phyloP scores from a whole-genome alignment of 2,329 filamentous ascomycete genomes.

The Incumbomyces delicatus region DNA sequence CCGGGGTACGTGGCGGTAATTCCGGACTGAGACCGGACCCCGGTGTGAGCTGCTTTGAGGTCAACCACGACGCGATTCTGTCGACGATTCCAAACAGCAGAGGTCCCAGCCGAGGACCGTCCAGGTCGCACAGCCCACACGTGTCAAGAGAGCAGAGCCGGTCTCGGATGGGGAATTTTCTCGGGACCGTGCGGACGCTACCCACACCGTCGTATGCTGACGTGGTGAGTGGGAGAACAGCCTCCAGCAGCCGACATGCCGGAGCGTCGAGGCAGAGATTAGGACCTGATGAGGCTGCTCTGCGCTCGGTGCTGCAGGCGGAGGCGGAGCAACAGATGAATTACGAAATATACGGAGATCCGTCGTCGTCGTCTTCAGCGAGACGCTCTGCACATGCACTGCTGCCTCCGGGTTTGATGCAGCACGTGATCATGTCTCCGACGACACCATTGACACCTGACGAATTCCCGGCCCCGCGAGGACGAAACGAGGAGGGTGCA shows the following conservation, averaged over 20 bases:
- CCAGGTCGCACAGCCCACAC: conserved; percentile 19
- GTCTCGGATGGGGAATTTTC: conserved; percentile 16
- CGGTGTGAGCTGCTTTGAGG: conserved; percentile 20
- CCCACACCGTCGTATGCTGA: conserved; percentile 13
- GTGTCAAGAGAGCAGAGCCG: conserved; percentile 17
- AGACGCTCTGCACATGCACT: conserved; percentile 10
- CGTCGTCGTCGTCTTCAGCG: background rate
- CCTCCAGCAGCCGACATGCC: conserved; percentile 8
- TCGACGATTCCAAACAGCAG: conserved; percentile 20
- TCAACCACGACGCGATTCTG: conserved; percentile 22
- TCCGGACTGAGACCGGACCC: conserved; percentile 17
- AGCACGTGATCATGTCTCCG: conserved; percentile 11
- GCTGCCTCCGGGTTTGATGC: conserved; percentile 14
- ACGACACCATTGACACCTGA: conserved; percentile 6
- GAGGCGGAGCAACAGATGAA: conserved; percentile 16
- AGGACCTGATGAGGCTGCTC: conserved; percentile 15
- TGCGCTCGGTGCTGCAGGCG: conserved; percentile 14
- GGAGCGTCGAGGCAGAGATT: conserved; percentile 11
- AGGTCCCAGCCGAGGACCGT: conserved; percentile 18
- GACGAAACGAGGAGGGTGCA: conserved; percentile 2
- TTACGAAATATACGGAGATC: conserved; percentile 6
- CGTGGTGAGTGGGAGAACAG: conserved; percentile 3
- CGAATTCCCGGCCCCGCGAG: background rate
- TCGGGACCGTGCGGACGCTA: conserved; percentile 10
- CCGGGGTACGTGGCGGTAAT: background rate